These are phyloP conservation scores for Trichosanthes cucumerina DNA, from an alignment of 306 rosid genomes.

Conservation along the genomic window DNA sequence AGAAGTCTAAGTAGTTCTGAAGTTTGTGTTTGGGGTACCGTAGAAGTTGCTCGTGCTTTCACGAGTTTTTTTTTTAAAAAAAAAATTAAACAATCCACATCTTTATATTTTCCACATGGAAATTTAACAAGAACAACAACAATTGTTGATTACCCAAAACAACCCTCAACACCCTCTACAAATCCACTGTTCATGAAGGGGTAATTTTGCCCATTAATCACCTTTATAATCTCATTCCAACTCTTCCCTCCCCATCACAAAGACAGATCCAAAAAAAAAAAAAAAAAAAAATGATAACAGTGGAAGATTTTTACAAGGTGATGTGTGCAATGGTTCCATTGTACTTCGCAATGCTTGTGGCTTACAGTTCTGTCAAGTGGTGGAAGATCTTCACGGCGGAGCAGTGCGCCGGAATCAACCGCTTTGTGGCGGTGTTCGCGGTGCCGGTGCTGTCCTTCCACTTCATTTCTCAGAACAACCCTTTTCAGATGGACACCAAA, in stretches of 20 bases:
- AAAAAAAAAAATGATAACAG: conserved; percentile 13
- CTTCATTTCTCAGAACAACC: conserved; percentile 35
- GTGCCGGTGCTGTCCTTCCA: conserved; percentile 36
- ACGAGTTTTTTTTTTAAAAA: too few relatives aligned
- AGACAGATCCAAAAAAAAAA: not conserved
- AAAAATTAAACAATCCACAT: too few relatives aligned
- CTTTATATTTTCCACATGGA: too few relatives aligned
- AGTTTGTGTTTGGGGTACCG: too few relatives aligned
- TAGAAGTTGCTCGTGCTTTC: too few relatives aligned
- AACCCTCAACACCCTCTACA: not conserved
- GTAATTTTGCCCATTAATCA: not conserved
- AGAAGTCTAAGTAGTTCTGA: too few relatives aligned
- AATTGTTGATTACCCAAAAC: not conserved
- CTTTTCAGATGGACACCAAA: conserved; percentile 32
- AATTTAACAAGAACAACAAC: too few relatives aligned
- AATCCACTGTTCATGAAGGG: not conserved
- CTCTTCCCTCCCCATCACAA: not conserved
- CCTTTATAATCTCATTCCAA: not conserved
- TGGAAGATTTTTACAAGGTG: conserved; percentile 33
- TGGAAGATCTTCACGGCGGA: conserved; percentile 29
- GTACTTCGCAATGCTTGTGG: conserved; percentile 37
- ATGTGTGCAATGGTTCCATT: conserved; percentile 39
- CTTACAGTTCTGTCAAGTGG: conserved; percentile 34
- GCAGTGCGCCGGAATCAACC: conserved; percentile 41
- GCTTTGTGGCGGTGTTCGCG: conserved; percentile 37